A percentile compares a stretch with the other conserved stretches of the same genome.
These are phyloP conservation scores for Microcera coccophila DNA, from an alignment of 2,329 filamentous ascomycete species.

Conservation along the genomic window DNA sequence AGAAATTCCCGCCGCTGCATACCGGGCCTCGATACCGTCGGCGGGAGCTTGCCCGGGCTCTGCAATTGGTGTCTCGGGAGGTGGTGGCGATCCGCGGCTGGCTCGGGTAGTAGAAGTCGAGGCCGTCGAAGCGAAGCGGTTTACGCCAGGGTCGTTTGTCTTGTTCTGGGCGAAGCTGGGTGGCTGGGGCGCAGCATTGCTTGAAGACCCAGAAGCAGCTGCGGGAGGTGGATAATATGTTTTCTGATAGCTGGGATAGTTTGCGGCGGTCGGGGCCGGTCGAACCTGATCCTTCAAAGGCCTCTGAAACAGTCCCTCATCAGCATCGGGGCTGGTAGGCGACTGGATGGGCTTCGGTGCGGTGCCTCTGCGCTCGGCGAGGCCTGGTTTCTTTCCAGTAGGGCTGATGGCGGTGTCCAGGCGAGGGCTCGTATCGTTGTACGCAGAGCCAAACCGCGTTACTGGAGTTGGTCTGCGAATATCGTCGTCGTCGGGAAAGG, in stretches of 20 bases:
- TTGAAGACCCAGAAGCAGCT: slow-evolving; percentile 31
- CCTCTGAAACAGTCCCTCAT: slow-evolving; percentile 77
- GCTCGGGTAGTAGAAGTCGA: slow-evolving; percentile 92
- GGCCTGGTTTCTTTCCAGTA: slow-evolving; percentile 56
- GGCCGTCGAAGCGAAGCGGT: slow-evolving; percentile 71
- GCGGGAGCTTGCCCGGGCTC: slow-evolving; percentile 67
- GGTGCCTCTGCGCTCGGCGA: slow-evolving; percentile 80
- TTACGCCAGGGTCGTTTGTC: slow-evolving; percentile 50
- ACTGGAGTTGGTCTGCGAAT: slow-evolving; percentile 43
- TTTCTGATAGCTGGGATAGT: slow-evolving; percentile 52
- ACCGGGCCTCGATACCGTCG: slow-evolving; percentile 84
- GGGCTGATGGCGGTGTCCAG: slow-evolving; percentile 54
- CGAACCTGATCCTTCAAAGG: slow-evolving; percentile 45
- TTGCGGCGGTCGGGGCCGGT: slow-evolving; percentile 38
- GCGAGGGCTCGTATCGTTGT: slow-evolving; percentile 50
- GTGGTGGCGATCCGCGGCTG: slow-evolving; percentile 86
- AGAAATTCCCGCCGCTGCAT: slow-evolving; percentile 86
- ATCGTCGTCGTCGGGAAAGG: slow-evolving; percentile 72
- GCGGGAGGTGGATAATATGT: slow-evolving; percentile 59
- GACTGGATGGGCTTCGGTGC: slow-evolving; percentile 78
- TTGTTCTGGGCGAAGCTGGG: slow-evolving; percentile 20
- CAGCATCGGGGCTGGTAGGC: slow-evolving; percentile 70
- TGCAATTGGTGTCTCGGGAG: slow-evolving; percentile 84
- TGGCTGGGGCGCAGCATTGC: slow-evolving; percentile 27
- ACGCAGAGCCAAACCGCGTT: slow-evolving; percentile 44